These are phyloP conservation scores for Paracoccidioides brasiliensis DNA, from an alignment of 2,329 filamentous ascomycete species.

Conservation along the genomic window DNA sequence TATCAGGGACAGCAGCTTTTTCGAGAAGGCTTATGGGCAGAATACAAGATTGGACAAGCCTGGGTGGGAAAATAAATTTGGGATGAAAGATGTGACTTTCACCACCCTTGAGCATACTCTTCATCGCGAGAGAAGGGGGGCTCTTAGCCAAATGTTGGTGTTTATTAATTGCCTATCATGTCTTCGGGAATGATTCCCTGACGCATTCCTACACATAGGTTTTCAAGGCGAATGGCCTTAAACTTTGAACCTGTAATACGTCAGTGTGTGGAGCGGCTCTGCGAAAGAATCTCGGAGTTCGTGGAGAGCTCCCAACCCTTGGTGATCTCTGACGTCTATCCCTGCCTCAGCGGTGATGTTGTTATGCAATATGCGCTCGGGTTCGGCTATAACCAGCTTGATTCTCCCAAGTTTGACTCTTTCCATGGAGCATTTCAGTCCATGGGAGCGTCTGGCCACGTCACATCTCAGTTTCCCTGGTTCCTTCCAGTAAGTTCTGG, in stretches of 20 bases:
- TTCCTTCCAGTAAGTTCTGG: slow-evolving; percentile 7
- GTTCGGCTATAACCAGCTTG: slow-evolving; percentile 15
- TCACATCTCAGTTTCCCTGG: slow-evolving; percentile 14
- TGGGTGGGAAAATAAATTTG: slow-evolving; percentile 15
- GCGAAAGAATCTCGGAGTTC: slow-evolving; percentile 12
- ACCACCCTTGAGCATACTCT: slow-evolving; percentile 13
- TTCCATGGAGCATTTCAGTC: slow-evolving; percentile 16
- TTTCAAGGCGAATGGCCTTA: slow-evolving; percentile 11
- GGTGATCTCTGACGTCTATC: slow-evolving; percentile 11
- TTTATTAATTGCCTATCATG: not conserved
- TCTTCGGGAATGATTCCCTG: not conserved
- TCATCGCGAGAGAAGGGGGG: slow-evolving; percentile 14
- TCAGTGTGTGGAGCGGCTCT: slow-evolving; percentile 14
- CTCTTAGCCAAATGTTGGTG: slow-evolving; percentile 15
- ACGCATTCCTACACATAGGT: slow-evolving; percentile 2
- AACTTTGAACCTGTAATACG: slow-evolving; percentile 15
- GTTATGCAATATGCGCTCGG: slow-evolving; percentile 18
- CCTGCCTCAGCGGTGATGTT: slow-evolving; percentile 15
- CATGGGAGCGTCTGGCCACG: slow-evolving; percentile 11
- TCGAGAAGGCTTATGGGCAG: slow-evolving; percentile 13
- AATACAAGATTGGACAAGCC: slow-evolving; percentile 11
- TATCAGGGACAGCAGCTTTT: slow-evolving; percentile 12
- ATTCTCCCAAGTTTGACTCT: slow-evolving; percentile 12
- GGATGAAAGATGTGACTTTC: slow-evolving; percentile 17
- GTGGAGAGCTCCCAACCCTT: slow-evolving; percentile 5